A percentile compares a stretch with the other conserved stretches of the same genome.
phyloP scores from a whole-genome alignment of 176 grass and related monocot genomes.

The Eleusine indica region DNA sequence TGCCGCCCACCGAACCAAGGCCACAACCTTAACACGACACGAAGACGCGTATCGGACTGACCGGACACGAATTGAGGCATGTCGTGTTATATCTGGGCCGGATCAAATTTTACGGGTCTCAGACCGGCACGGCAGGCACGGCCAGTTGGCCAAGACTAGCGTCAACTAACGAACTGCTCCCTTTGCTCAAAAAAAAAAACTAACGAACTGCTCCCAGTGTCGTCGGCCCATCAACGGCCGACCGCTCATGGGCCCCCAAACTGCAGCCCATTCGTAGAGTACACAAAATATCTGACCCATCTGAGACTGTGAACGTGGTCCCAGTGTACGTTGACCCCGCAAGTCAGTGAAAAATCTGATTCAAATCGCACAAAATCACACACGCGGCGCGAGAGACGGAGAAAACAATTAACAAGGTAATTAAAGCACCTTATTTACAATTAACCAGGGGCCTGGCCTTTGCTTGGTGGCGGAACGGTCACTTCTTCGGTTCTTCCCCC shows the following conservation, averaged over 20 bases:
- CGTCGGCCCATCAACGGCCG: neutral
- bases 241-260: neutral
- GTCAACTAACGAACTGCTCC: neutral
- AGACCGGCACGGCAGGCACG: too few species aligned
- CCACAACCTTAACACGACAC: too few species aligned
- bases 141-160: too few species aligned
- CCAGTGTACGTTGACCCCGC: neutral
- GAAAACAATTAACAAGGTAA: neutral
- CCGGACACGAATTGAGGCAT: too few species aligned
- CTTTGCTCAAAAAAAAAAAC: neutral
- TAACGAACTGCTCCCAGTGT: neutral
- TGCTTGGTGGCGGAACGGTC: slow-evolving; percentile 44
- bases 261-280: neutral
- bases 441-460: neutral
- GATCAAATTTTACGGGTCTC: too few species aligned
- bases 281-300: fast-evolving
- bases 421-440: neutral
- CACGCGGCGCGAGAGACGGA: neutral
- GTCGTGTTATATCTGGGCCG: too few species aligned
- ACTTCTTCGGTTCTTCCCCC: slow-evolving; percentile 1
- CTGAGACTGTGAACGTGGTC: neutral
- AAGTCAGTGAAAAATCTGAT: neutral
- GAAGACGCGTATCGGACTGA: fast-evolving
- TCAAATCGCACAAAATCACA: neutral
- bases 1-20: too few species aligned